Evolutionary conservation across 371 early-diverging fungal genomes (phyloP).

Genomic region (Blakeslea trispora): DNA sequence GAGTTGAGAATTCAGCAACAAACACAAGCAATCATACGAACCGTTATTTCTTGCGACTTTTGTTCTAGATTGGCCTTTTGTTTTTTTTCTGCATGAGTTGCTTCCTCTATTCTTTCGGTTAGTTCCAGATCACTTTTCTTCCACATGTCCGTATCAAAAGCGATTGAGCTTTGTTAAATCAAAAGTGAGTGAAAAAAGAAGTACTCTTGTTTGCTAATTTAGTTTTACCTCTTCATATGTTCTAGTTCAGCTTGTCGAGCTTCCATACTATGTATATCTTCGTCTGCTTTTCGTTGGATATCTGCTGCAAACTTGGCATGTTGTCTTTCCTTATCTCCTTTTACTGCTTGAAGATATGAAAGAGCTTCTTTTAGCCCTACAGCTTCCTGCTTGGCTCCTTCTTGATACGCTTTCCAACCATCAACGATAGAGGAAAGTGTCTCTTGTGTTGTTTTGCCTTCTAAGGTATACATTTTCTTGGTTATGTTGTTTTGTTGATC

Average conservation of each 20-base stretch:
- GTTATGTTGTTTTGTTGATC: not conserved
- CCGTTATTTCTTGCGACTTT: not conserved
- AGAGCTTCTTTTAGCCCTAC: not conserved
- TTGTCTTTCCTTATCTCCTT: not conserved
- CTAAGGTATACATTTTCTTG: not conserved
- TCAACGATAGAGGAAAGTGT: not conserved
- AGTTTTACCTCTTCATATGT: not conserved
- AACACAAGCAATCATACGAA: not conserved
- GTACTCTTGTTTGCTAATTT: too few relatives aligned
- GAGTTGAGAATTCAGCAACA: not conserved
- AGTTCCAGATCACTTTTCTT: conserved; percentile 12
- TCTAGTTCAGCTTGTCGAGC: not conserved
- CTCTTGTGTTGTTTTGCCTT: not conserved
- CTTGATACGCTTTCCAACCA: not conserved
- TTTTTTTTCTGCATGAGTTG: conserved; percentile 7
- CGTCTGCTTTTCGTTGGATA: not conserved
- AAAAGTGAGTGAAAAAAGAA: too few relatives aligned
- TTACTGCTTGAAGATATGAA: not conserved
- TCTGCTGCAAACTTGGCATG: not conserved
- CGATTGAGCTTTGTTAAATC: conserved; percentile 1
- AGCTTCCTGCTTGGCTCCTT: not conserved
- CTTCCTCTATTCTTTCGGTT: conserved; percentile 15
- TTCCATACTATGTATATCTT: not conserved
- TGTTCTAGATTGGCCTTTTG: not conserved
- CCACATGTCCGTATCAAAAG: conserved; percentile 19